These are phyloP conservation scores for Lanmaoa pseudosensibilis DNA, from an alignment of 768 basidiomycete genomes.

Conservation along the genomic window DNA sequence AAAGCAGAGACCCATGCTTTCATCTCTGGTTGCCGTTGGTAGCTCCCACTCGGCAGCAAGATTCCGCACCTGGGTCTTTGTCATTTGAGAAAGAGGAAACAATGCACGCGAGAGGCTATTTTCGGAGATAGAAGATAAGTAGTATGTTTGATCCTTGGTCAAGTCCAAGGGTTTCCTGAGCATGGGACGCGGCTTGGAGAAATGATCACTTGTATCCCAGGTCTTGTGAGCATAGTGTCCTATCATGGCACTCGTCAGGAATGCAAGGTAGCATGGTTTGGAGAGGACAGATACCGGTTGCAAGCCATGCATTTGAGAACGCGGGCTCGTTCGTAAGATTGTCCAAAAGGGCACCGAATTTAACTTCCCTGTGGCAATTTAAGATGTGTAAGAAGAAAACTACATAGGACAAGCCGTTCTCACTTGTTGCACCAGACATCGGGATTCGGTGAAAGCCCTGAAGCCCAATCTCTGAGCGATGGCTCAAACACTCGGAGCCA, in stretches of 20 bases:
- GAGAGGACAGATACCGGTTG: constrained; percentile 59
- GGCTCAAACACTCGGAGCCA: constrained; percentile 93
- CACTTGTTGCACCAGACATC: constrained; percentile 92
- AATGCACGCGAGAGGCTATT: constrained; percentile 61
- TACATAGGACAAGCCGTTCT: neutral
- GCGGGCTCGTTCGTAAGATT: constrained; percentile 42
- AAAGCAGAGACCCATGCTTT: constrained; percentile 96
- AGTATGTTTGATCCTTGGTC: constrained; percentile 90
- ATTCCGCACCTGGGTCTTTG: constrained; percentile 70
- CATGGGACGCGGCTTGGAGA: constrained; percentile 41
- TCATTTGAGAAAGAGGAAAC: constrained; percentile 71
- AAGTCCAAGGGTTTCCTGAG: constrained; percentile 56
- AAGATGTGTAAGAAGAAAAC: neutral
- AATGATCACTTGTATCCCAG: constrained; percentile 37
- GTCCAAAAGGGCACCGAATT: constrained; percentile 83
- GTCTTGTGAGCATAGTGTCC: constrained; percentile 86
- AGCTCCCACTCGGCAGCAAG: constrained; percentile 63
- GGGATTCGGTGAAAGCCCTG: constrained; percentile 85
- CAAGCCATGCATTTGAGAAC: constrained; percentile 61
- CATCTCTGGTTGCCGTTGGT: constrained; percentile 71
- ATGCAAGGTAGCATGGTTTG: neutral
- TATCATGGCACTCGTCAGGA: constrained; percentile 23
- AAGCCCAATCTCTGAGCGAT: constrained; percentile 72
- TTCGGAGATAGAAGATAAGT: constrained; percentile 77
- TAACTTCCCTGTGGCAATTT: constrained; percentile 67